Evolutionary conservation across 2,329 filamentous ascomycete genomes (phyloP).

Genomic region (Penicillium oxalicum): DNA sequence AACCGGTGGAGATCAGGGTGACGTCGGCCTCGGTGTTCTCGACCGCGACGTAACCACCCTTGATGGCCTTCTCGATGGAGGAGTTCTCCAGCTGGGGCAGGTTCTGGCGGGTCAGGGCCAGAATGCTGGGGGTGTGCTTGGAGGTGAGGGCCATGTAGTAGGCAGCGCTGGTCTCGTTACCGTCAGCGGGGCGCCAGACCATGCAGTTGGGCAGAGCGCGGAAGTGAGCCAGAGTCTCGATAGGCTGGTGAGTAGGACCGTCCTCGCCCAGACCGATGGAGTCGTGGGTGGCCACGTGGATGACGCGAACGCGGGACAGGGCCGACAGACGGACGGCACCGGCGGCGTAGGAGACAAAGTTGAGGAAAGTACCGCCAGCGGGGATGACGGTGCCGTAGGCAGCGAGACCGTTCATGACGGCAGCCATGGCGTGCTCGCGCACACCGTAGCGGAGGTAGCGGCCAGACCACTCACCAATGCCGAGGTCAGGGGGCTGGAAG

Average conservation of each 20-base stretch:
- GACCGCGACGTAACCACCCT: constrained; percentile 89
- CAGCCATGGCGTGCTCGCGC: constrained; percentile 49
- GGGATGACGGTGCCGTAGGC: constrained; percentile 95
- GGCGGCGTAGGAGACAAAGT: constrained; percentile 97
- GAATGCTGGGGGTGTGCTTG: constrained; percentile 82
- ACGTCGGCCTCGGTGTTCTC: constrained; percentile 79
- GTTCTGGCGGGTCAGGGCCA: constrained; percentile 96
- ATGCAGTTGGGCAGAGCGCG: constrained; percentile 97
- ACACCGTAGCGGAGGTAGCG: constrained; percentile 64
- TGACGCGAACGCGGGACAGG: constrained; percentile 80
- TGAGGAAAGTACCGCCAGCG: constrained; percentile 93
- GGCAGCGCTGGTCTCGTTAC: constrained; percentile 95
- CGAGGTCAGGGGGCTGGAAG: constrained; percentile 85
- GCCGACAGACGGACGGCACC: constrained; percentile 91
- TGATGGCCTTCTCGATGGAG: constrained; percentile 78
- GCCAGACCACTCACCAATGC: constrained; percentile 82
- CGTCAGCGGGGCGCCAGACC: constrained; percentile 98
- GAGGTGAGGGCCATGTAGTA: constrained; percentile 94
- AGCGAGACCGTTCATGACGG: constrained; percentile 65
- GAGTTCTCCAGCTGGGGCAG: constrained; percentile 95
- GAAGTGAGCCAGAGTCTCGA: constrained; percentile 97
- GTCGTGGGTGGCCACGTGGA: constrained; percentile 98
- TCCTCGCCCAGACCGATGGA: constrained; percentile 99
- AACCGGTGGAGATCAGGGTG: constrained; percentile 90
- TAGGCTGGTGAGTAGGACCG: constrained; percentile 96